These are phyloP conservation scores for Adansonia madagascariensis DNA, from an alignment of 441 rosid species.

Conservation along the genomic window DNA sequence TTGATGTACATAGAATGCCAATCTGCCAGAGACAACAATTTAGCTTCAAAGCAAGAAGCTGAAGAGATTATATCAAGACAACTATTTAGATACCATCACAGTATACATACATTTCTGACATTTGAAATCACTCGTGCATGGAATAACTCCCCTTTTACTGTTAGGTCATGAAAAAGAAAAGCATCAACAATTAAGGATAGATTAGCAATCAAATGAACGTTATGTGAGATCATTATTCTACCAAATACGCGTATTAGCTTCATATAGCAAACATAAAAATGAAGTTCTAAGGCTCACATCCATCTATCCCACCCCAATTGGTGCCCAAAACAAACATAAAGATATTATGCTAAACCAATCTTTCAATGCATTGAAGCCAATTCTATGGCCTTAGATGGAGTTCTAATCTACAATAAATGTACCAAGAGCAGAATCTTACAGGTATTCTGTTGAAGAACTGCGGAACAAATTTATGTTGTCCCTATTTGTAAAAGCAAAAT, in stretches of 20 bases:
- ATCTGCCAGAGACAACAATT: constrained; percentile 28
- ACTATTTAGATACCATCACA: too few species aligned
- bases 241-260: neutral
- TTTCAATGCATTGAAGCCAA: neutral
- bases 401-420: neutral
- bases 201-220: constrained; percentile 26
- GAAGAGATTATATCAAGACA: neutral
- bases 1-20: constrained; percentile 38
- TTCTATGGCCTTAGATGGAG: neutral
- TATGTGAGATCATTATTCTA: constrained; percentile 11
- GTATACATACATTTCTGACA: constrained; percentile 39
- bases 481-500: constrained; percentile 29
- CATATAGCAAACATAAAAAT: constrained; percentile 5
- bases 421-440: constrained; percentile 37
- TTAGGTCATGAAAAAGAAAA: constrained; percentile 21
- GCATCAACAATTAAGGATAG: neutral
- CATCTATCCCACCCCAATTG: neutral
- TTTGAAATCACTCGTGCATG: constrained; percentile 33
- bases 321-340: constrained; percentile 1
- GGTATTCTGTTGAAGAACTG: constrained; percentile 37
- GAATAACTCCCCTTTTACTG: constrained; percentile 35
- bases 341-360: neutral
- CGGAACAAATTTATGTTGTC: constrained; percentile 39
- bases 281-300: constrained; percentile 1
- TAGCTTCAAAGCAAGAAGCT: neutral